Evolutionary conservation across 768 basidiomycete species (phyloP), one percentile per base, ranked within the genome.

Genomic region (Russula compacta): DNA sequence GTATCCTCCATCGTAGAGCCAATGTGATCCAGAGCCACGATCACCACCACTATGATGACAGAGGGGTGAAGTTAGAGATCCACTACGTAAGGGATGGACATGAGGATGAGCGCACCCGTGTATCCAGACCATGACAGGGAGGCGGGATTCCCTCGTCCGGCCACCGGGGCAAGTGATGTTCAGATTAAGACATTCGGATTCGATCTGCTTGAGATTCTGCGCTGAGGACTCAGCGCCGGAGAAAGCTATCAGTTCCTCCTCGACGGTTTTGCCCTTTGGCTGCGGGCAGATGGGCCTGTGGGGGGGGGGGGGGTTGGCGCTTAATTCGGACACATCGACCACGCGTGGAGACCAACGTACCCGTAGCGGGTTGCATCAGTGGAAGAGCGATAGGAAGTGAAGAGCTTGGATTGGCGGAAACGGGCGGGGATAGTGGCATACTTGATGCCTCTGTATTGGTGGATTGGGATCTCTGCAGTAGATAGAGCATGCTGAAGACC

Each of bases 41-140:
- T 87, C 82, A 9, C 83, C 84, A 43, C 89, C 88, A 29, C 88
- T 90, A 68, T 19, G 32, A 63, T 63, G 56, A 56, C 55, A 9
- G 62, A 57, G 55, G 52, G 49, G 40, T 54, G 60, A 63, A 17
- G 50, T 64, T 8, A 47, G 58, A 53, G 46, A 52, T n/a, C 29
- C 21, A 19, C n/a, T 32, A 39, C 29, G 40, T 39, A 50, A 57
- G 42, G 29, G 56, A 59, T 29, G 58, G 10, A 17, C 29, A 33
- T 24, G 5, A 44, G 52, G 33, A 35, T 24, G 33, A 17, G 75
- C 83, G 47, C 67, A 90, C 88, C 89, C 89, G 73, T 91, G 89
- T n/a, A 91, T 76, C 89, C 88, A 91, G 48, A 89, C 71, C 88
- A 91, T 89, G 65, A 91, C 87, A 6, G 89, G 89, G 15, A 85